Base-by-base conservation (phyloP, 768 basidiomycete genomes). In the Epithele typhae region DNA sequence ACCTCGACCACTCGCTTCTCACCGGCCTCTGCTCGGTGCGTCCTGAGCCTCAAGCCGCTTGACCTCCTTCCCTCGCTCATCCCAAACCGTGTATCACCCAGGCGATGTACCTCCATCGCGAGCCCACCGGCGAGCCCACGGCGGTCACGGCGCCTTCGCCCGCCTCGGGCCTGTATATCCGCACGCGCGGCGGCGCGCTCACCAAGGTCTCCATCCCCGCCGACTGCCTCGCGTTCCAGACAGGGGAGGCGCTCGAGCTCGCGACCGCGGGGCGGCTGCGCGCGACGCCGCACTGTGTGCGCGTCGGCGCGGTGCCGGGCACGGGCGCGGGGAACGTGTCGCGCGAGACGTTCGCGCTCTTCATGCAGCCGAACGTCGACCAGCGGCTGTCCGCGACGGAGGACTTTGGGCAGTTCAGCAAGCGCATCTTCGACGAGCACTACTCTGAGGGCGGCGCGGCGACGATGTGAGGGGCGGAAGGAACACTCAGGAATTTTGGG, bases 201-300 rank as follows among this genome's bases (percentile, higher is more conserved):
- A 81, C 79, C 12, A 93, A 91, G 63, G 91, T 95, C 15, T 74
- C 81, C 1, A 96, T 99, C 52, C 95, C 96, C 4, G 59, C 68
- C 15, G 79, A 89, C 60, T 90, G 85, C 59, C 68, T 95, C 42
- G 95, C 94, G 3, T 97, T 99, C 66, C 96, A 99, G 64, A 98
- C 93, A 0, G 96, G 96, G 5, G 93, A 99, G 68, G 91, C 95
- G 8, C 78, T 99, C 18, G 84, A 96, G 63, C 72, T 97, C 19
- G 84, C 94, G 19, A 97, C 95, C 1, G 80, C 75, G 9, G 80
- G 83, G 12, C 78, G 74, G 45, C 73, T 99, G 14, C 78, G 84
- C 35, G 96, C 96, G 0, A 99, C 96, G 0, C 95, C 95, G 11
- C 95, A 98, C 56, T 96, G 90, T 54, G 95, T 98, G 35, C 79